phyloP scores from a whole-genome alignment of 2,329 filamentous ascomycete genomes.

The Calonectria montana region DNA sequence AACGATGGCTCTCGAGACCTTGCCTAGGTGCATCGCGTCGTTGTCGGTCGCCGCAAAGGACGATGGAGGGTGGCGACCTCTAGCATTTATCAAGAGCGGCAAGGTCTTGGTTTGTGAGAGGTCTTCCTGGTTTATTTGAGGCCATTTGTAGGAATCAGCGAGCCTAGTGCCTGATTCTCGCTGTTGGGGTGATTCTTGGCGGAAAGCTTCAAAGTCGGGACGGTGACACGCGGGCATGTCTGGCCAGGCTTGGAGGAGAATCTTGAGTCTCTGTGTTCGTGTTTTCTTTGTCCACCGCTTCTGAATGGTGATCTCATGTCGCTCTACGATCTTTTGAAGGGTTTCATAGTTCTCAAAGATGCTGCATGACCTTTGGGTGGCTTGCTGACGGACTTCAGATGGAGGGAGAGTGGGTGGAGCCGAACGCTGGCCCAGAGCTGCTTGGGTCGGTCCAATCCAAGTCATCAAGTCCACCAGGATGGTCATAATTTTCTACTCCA shows the following conservation, averaged over 20 bases:
- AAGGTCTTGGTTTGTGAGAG: constrained; percentile 56
- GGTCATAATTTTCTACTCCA: not conserved
- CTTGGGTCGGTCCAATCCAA: constrained; percentile 16
- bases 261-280: constrained; percentile 54
- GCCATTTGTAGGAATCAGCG: constrained; percentile 59
- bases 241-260: constrained; percentile 62
- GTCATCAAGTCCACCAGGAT: not conserved
- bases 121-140: constrained; percentile 69
- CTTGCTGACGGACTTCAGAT: constrained; percentile 23
- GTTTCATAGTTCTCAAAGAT: constrained; percentile 50
- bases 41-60: constrained; percentile 61
- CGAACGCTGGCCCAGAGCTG: not conserved
- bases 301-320: constrained; percentile 62
- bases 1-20: constrained; percentile 35
- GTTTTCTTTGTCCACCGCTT: constrained; percentile 68
- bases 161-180: constrained; percentile 32
- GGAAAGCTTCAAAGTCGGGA: constrained; percentile 60
- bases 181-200: constrained; percentile 32
- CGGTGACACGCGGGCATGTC: constrained; percentile 61
- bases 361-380: constrained; percentile 16
- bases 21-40: constrained; percentile 46
- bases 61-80: constrained; percentile 58
- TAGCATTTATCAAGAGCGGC: constrained; percentile 63
- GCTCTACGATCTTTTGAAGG: constrained; percentile 56
- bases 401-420: constrained; percentile 13